Base-by-base conservation (phyloP, 176 grass and related monocot species). In the Cocos nucifera region DNA sequence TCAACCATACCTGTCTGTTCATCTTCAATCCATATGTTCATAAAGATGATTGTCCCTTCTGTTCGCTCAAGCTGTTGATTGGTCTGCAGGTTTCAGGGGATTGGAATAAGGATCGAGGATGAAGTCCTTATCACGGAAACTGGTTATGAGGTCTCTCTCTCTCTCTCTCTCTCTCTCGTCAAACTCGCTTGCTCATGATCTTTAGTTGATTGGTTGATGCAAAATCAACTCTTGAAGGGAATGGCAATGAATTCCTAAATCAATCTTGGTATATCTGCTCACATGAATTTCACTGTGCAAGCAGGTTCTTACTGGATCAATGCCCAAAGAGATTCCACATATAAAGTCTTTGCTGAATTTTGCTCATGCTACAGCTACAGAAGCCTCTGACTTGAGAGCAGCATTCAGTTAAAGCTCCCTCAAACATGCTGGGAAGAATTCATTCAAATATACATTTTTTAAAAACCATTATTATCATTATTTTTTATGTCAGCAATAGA, bases 61-160 rank as follows among this genome's bases (percentile, higher is more conserved):
- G n/a, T 26, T 20, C 17, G 27, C 35, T 44, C 10, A 44, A 44
- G 35, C 2, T 10, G 6, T 44, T 12, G 35, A 63, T 21, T 49
- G 25, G 49, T 28, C 48, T 73, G 20, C 56, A 82, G 79, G 20
- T 82, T 66, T 66, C 78, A 78, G 5, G 83, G 87, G 68, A 76
- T 83, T 17, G 87, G 93, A 53, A 91, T 98, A 69, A 78, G 93
- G 59, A 98, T 92, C 7, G 93, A 98, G 73, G 87, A 97, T 17
- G 84, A 92, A 76, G 93, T 97, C 69, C 87, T 97, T 57, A 61
- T 97, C 62, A 97, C 93, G 4, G 87, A 97, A 64, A 63, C 67
- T 4, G 87, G 87, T 15, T 73, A 92, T 17, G 93, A 98, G 93
- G 93, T 97, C 75, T 48, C 19, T n/a, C 19, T 39, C 22, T 63